These are phyloP conservation scores for Canna indica DNA, from an alignment of 176 grass and related monocot genomes.

Conservation along the genomic window DNA sequence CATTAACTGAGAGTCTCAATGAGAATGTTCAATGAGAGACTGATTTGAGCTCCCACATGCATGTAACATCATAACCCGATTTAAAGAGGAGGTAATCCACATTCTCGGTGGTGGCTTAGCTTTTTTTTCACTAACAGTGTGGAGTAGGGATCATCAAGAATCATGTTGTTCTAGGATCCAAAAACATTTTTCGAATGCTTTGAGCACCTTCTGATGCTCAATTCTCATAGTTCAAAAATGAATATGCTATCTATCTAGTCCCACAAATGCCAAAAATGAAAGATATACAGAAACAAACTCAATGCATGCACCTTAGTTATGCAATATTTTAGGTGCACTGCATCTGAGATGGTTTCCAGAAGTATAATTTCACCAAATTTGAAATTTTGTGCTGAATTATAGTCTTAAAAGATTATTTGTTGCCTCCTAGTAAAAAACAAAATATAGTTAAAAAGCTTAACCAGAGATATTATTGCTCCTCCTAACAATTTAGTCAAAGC, in stretches of 20 bases:
- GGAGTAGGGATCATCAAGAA: not conserved
- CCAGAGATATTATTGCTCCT: too few relatives aligned
- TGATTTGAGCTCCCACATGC: not conserved
- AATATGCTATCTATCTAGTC: not conserved
- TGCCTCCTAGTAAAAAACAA: too few relatives aligned
- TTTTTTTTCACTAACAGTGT: not conserved
- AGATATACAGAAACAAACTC: too few relatives aligned
- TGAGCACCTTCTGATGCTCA: not conserved
- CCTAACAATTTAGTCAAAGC: too few relatives aligned
- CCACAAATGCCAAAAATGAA: not conserved
- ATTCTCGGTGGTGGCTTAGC: not conserved
- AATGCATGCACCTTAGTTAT: too few relatives aligned
- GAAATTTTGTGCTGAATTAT: too few relatives aligned
- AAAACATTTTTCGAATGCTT: not conserved
- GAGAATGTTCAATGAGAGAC: not conserved
- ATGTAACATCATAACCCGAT: not conserved
- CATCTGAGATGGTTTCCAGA: too few relatives aligned
- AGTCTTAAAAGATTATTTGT: too few relatives aligned
- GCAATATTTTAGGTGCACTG: too few relatives aligned
- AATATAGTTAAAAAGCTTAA: too few relatives aligned
- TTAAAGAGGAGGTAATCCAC: not conserved
- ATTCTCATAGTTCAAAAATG: not conserved
- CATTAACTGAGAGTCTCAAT: not conserved
- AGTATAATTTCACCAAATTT: too few relatives aligned
- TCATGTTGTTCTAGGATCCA: not conserved